Evolutionary conservation across 2,329 filamentous ascomycete species (phyloP), one percentile per base, ranked within the genome.

Genomic region (Diaporthe humulicola): DNA sequence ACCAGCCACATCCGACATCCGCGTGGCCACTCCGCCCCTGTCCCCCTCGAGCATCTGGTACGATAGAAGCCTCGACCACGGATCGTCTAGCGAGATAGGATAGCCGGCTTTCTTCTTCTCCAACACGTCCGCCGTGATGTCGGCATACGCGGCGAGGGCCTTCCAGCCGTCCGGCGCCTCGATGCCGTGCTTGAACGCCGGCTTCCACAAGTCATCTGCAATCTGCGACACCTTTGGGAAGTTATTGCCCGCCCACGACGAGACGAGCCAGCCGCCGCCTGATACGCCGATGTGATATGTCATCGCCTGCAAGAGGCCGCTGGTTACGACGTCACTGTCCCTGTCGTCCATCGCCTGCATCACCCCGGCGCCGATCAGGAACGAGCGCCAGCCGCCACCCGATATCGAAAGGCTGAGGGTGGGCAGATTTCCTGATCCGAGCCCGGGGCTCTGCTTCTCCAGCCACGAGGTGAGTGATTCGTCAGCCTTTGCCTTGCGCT

Each of bases 261-360:
- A 66, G 1, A 67, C 45, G 0, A 73, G 30, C 71, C 71, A 73
- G 19, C 58, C 71, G 25, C 71, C 71, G 10, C 71, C 71, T 2
- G 71, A 73, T 12, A 73, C 71, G 15, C 71, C 71, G 7, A 58
- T 57, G n/a, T 73, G 71, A 17, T 73, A 73, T 8, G 38, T 67
- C 28, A 73, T 15, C 4, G 71, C 71, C 38, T 73, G 71, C 4
- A 73, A 33, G 5, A 73, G 58, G 19, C 71, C 71, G 22, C 60
- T 73, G 4, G 58, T 67, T 6, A 33, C 52, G n/a, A 42, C 60
- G 33, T 33, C 48, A 33, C 48, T 36, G 42, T 66, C 71, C 3
- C 71, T 22, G 3, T 19, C 71, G 38, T 73, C 71, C 71, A 73
- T 52, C 22, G 36, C 71, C 28, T 73, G 58, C 48, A 73, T 73